Conservation (phyloP, 2,329 filamentous ascomycete species). For the Lachnellula occidentalis region DNA sequence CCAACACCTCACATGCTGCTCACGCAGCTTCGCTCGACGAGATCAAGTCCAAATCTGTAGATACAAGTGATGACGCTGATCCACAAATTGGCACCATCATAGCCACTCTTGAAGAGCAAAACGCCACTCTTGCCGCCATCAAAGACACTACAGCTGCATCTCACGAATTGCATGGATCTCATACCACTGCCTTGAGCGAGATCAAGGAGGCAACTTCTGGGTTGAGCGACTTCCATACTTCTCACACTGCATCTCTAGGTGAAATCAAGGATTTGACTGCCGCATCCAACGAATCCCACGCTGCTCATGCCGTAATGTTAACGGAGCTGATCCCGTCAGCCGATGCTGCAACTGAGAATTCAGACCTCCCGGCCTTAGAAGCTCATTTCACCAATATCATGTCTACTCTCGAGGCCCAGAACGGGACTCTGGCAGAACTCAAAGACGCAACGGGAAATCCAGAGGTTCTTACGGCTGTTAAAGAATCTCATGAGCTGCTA, state of each 20-base stretch:
- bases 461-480: conserved; percentile 13
- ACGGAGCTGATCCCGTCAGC: neutral
- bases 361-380: conserved; percentile 7
- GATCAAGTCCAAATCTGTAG: conserved; percentile 12
- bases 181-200: conserved; percentile 11
- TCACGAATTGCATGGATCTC: conserved; percentile 10
- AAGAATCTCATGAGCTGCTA: conserved; percentile 13
- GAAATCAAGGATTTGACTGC: conserved; percentile 11
- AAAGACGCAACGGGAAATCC: conserved; percentile 17
- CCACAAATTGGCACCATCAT: neutral
- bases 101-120: conserved; percentile 11
- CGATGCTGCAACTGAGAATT: neutral
- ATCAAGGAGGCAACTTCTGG: conserved; percentile 10
- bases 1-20: neutral
- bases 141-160: conserved; percentile 1
- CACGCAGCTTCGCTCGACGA: conserved; percentile 11
- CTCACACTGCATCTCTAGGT: conserved; percentile 6
- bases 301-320: conserved; percentile 1
- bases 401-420: conserved; percentile 12
- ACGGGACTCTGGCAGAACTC: conserved; percentile 12
- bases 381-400: conserved; percentile 13
- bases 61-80: neutral
- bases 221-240: conserved; percentile 5
- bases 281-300: conserved; percentile 4
- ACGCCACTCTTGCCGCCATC: conserved; percentile 1